These are phyloP conservation scores for Alloteropsis semialata DNA, from an alignment of 176 grass and related monocot genomes.

Conservation along the genomic window DNA sequence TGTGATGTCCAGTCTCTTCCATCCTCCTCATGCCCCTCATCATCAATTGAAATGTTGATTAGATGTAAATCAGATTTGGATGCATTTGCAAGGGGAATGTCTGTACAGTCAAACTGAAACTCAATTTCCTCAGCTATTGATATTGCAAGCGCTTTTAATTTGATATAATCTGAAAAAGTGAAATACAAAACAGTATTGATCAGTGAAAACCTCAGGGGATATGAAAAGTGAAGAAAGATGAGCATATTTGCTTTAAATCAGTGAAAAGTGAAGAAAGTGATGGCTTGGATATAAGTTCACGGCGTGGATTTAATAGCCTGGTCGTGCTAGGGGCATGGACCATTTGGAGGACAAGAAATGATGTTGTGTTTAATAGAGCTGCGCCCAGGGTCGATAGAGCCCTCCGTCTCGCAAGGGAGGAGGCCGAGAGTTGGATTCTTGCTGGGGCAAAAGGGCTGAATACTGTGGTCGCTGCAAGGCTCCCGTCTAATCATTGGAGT, in stretches of 20 bases:
- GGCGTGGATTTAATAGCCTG: too few relatives aligned
- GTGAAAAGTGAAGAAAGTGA: too few relatives aligned
- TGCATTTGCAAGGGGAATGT: slow-evolving; percentile 73
- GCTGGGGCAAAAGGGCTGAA: too few relatives aligned
- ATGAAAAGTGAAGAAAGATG: not conserved
- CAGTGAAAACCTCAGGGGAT: not conserved
- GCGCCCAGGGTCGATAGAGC: too few relatives aligned
- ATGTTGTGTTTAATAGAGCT: too few relatives aligned
- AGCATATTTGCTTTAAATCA: not conserved
- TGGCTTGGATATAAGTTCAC: too few relatives aligned
- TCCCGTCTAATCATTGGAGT: too few relatives aligned
- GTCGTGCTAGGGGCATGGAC: too few relatives aligned
- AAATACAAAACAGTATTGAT: not conserved
- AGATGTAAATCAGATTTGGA: slow-evolving; percentile 64
- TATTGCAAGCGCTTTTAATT: slow-evolving; percentile 94
- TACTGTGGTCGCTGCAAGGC: too few relatives aligned
- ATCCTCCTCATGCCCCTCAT: slow-evolving; percentile 79
- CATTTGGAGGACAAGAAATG: too few relatives aligned
- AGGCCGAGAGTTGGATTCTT: too few relatives aligned
- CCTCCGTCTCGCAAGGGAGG: too few relatives aligned
- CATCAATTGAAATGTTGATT: slow-evolving; percentile 96
- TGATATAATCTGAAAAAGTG: slow-evolving; percentile 71
- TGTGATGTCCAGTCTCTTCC: slow-evolving; percentile 87
- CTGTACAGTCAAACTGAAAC: slow-evolving; percentile 64
- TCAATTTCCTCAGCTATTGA: slow-evolving; percentile 93